Evolutionary conservation across 192 early-diverging fungal genomes (phyloP).

Genomic region (Linnemannia elongata): DNA sequence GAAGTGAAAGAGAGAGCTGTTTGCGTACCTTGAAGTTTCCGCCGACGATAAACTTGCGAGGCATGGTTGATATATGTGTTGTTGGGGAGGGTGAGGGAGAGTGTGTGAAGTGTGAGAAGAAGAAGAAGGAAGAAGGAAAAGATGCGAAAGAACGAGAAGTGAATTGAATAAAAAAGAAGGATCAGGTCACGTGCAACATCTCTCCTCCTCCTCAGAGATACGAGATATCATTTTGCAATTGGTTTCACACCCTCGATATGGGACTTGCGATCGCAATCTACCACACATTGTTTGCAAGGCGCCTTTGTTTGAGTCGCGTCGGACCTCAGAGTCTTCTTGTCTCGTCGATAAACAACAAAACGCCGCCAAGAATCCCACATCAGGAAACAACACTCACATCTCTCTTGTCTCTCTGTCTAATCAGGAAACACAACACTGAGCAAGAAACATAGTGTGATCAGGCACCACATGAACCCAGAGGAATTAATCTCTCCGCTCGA

Average conservation of each 20-base stretch:
- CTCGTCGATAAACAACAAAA: not conserved
- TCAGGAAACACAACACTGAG: not conserved
- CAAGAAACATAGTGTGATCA: not conserved
- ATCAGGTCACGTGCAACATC: not conserved
- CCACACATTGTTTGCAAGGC: not conserved
- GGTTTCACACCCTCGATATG: not conserved
- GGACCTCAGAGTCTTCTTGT: not conserved
- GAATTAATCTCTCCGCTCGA: not conserved
- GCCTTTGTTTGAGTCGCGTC: not conserved
- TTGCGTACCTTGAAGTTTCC: conserved; percentile 62
- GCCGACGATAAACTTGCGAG: conserved; percentile 91
- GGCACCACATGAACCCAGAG: not conserved
- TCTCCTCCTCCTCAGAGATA: too few relatives aligned
- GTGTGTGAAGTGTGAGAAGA: not conserved
- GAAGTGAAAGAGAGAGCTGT: not conserved
- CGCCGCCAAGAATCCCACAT: not conserved
- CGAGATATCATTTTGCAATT: too few relatives aligned
- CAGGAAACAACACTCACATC: not conserved
- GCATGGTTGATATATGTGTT: conserved; percentile 59
- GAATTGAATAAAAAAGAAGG: not conserved
- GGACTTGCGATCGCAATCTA: not conserved
- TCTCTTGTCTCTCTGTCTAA: not conserved
- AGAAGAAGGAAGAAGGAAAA: conserved; percentile 6
- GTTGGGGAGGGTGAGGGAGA: not conserved
- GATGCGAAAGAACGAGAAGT: not conserved